Evolutionary conservation across 352 stramenopile species (phyloP).

Genomic region (Achlya hypogyna): DNA sequence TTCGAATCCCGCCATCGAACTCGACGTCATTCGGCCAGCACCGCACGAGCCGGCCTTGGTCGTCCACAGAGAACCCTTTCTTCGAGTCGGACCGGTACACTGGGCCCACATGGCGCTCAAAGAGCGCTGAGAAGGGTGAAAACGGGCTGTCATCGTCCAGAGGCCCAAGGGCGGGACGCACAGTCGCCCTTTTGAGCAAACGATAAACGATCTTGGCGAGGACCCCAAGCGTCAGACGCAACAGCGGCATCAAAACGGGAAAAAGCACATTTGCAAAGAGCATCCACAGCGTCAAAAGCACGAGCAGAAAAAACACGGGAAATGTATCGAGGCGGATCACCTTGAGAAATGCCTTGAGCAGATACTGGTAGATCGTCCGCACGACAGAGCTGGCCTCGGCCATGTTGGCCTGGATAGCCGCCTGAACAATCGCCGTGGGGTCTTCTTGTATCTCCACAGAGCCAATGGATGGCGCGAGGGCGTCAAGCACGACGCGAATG

Average conservation of each 20-base stretch:
- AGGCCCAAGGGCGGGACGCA: background rate
- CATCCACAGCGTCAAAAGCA: conserved; percentile 38
- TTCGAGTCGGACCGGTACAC: conserved; percentile 28
- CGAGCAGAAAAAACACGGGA: conserved; percentile 59
- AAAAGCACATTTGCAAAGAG: conserved; percentile 46
- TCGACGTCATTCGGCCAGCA: conserved; percentile 42
- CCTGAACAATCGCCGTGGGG: conserved; percentile 33
- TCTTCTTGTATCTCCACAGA: background rate
- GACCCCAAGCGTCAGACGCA: conserved; percentile 33
- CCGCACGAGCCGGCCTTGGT: conserved; percentile 39
- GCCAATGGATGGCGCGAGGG: conserved; percentile 23
- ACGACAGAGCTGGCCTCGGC: conserved; percentile 39
- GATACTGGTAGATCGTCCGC: background rate
- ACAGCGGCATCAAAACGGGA: conserved; percentile 39
- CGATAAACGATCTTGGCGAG: conserved; percentile 13
- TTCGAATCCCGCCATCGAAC: conserved; percentile 31
- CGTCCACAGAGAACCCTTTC: conserved; percentile 47
- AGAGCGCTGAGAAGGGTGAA: background rate
- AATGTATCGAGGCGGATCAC: conserved; percentile 62
- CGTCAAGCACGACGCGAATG: conserved; percentile 31
- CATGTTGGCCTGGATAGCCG: conserved; percentile 35
- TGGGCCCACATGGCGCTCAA: conserved; percentile 17
- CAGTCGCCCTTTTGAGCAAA: background rate
- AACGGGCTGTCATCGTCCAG: conserved; percentile 19
- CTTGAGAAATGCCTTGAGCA: conserved; percentile 38